Base-by-base conservation (phyloP, 768 basidiomycete genomes). In the Flagelloscypha sp. region DNA sequence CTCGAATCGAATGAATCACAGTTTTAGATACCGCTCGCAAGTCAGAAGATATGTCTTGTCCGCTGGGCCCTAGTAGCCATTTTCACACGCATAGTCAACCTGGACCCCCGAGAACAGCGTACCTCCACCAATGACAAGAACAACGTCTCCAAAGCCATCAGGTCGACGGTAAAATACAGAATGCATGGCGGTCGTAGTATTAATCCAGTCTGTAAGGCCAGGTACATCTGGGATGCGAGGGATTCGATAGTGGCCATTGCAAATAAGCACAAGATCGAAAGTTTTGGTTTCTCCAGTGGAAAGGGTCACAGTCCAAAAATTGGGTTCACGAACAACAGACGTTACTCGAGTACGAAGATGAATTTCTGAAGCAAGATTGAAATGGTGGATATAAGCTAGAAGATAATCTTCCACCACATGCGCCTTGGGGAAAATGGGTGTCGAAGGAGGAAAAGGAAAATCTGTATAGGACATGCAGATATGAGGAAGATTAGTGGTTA, bases 401-500 rank as follows among this genome's bases (percentile, higher is more conserved):
- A 93, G 62, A 54, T 94, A 94, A n/a, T 62, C 45, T 27, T 73
- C 68, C 1, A 92, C 82, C 5, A 59, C 58, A 0, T 63, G 44
- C 2, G 84, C 83, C 5, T 45, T 48, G 0, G 87, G 86, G 53
- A 70, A 90, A 18, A 87, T 61, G 1, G 77, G 66, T 0, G 85
- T 87, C 2, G 70, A 74, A 0, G 82, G 77, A 0, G 83, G 83
- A 48, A 87, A 88, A 1, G 65, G 48, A 48, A 72, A 76, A 30
- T 67, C 68, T 1, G 67, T 59, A 45, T 65, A 88, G 3, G 71
- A 70, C 87, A 90, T 89, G 32, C 79, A 40, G 1, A 80, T 80
- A 44, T 88, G 82, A 0, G 87, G 83, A 4, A 90, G 51, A 46
- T 89, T 89, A 1, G 86, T 80, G n/a, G 79, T 81, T 9, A 90